Percentiles rank a stretch among this genome's conserved stretches.
These are phyloP conservation scores for Claviceps humidiphila DNA, from an alignment of 2,329 filamentous ascomycete genomes.

Conservation along the genomic window DNA sequence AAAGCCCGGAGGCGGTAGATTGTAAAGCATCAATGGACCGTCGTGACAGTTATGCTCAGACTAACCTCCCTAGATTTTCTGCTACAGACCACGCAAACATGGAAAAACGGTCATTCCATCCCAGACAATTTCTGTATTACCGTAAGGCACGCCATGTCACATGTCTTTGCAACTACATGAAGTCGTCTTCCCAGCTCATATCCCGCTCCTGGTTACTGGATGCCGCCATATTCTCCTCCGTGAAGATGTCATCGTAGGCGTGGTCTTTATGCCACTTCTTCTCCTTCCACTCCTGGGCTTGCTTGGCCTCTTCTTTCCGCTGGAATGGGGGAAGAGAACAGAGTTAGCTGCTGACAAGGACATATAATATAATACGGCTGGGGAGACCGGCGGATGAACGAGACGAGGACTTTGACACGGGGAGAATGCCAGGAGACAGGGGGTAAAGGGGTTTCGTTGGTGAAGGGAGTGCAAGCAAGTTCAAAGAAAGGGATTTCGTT, in stretches of 20 bases:
- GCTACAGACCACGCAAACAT: too few species aligned
- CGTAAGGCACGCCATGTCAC: too few species aligned
- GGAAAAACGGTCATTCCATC: too few species aligned
- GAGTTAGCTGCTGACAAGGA: neutral
- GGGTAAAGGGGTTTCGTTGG: neutral
- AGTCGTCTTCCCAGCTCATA: constrained; percentile 75
- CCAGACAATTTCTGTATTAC: too few species aligned
- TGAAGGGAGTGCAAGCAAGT: neutral
- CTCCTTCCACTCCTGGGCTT: constrained; percentile 71
- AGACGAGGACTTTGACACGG: neutral
- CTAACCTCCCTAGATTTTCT: too few species aligned
- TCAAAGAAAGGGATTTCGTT: neutral
- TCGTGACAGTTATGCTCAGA: too few species aligned
- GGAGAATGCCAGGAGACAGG: neutral
- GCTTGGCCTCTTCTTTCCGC: constrained; percentile 63
- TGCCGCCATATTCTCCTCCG: constrained; percentile 62
- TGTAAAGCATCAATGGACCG: too few species aligned
- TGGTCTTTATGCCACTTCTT: constrained; percentile 95
- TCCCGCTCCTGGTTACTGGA: constrained; percentile 78
- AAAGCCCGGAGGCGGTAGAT: too few species aligned
- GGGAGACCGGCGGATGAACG: too few species aligned
- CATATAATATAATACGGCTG: neutral
- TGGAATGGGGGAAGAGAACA: constrained; percentile 18
- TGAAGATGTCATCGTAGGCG: constrained; percentile 87
- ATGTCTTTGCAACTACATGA: constrained; percentile 49